These are phyloP conservation scores for Mycena chlorophos DNA, from an alignment of 768 basidiomycete genomes.

Conservation along the genomic window DNA sequence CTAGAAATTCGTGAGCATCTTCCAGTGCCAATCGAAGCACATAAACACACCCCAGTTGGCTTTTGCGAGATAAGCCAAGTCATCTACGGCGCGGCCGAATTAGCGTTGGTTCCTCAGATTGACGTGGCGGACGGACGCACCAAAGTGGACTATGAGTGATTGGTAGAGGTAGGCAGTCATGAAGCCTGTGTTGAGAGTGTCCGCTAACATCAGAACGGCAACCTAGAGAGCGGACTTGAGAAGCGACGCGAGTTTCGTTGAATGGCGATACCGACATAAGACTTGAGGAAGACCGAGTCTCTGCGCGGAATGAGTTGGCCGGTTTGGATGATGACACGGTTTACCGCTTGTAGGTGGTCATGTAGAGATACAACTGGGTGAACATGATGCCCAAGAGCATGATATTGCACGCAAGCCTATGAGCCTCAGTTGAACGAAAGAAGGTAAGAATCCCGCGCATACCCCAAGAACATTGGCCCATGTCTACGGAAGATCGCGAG, in stretches of 20 bases:
- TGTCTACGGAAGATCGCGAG: slow-evolving; percentile 9
- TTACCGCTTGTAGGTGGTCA: slow-evolving; percentile 24
- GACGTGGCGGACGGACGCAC: slow-evolving; percentile 14
- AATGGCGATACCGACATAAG: slow-evolving; percentile 14
- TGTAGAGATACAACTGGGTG: slow-evolving; percentile 24
- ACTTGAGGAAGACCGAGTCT: slow-evolving; percentile 17
- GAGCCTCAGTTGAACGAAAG: neutral
- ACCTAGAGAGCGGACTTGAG: slow-evolving; percentile 28
- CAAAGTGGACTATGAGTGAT: slow-evolving; percentile 38
- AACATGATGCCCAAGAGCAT: slow-evolving; percentile 26
- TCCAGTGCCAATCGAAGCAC: neutral
- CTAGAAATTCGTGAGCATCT: neutral
- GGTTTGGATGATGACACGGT: neutral
- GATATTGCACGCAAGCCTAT: slow-evolving; percentile 20
- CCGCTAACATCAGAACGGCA: slow-evolving; percentile 34
- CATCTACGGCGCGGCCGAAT: slow-evolving; percentile 19
- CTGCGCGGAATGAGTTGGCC: slow-evolving; percentile 7
- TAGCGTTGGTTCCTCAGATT: neutral
- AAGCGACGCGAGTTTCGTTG: neutral
- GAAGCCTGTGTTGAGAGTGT: slow-evolving; percentile 40
- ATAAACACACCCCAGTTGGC: slow-evolving; percentile 28
- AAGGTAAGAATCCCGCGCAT: neutral
- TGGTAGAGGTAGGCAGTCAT: slow-evolving; percentile 37
- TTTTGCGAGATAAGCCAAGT: slow-evolving; percentile 27
- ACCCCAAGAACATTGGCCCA: slow-evolving; percentile 19